These are phyloP conservation scores for Xylariales sp. DNA, from an alignment of 2,329 filamentous ascomycete genomes.

Conservation along the genomic window DNA sequence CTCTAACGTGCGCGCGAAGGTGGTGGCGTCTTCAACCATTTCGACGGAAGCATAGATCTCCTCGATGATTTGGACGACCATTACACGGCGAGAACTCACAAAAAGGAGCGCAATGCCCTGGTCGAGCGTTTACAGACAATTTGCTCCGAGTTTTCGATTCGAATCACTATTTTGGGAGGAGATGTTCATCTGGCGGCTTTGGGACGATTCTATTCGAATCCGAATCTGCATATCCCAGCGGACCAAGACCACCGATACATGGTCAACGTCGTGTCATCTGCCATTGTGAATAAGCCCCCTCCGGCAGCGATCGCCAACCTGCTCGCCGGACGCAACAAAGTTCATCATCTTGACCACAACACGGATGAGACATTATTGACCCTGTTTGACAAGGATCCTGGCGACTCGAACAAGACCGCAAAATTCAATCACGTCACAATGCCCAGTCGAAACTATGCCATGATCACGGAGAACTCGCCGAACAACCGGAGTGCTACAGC, in stretches of 20 bases:
- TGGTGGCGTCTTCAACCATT: conserved; percentile 86
- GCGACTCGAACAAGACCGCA: conserved; percentile 67
- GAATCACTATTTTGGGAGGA: conserved; percentile 87
- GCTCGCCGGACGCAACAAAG: conserved; percentile 83
- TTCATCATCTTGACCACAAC: conserved; percentile 61
- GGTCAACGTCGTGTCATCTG: conserved; percentile 88
- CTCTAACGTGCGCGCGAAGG: too few species aligned
- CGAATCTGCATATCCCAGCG: conserved; percentile 68
- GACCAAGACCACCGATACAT: conserved; percentile 91
- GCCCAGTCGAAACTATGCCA: conserved; percentile 88
- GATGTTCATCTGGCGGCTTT: conserved; percentile 91
- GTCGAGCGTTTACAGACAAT: conserved; percentile 79
- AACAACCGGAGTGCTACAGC: conserved; percentile 33
- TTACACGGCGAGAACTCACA: conserved; percentile 89
- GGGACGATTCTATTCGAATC: conserved; percentile 92
- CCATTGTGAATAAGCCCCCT: conserved; percentile 92
- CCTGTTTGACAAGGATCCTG: conserved; percentile 88
- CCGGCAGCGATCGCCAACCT: conserved; percentile 85
- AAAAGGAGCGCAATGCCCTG: conserved; percentile 75
- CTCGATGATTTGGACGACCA: conserved; percentile 93
- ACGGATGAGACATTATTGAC: conserved; percentile 92
- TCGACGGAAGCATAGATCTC: conserved; percentile 89
- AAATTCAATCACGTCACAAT: conserved; percentile 81
- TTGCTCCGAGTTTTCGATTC: conserved; percentile 79
- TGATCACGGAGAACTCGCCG: conserved; percentile 82